Conservation (phyloP, 176 grass and related monocot species). For the Lolium perenne region DNA sequence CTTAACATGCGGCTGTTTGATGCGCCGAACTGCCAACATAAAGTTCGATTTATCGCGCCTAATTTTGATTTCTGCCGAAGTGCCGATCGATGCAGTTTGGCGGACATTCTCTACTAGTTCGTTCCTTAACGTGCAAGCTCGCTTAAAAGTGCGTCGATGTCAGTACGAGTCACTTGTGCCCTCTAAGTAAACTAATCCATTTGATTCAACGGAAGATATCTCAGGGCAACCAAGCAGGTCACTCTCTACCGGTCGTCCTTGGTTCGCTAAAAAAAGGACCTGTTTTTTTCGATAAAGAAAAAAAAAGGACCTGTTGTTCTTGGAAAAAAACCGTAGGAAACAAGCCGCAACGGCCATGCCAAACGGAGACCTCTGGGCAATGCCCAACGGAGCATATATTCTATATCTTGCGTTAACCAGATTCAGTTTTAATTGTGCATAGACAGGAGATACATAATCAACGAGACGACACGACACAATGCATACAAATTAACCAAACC, state of each 20-base stretch:
- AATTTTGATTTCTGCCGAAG: background rate
- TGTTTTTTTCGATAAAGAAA: background rate
- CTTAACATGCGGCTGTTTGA: background rate
- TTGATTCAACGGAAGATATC: background rate
- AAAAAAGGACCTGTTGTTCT: background rate
- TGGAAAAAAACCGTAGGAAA: background rate
- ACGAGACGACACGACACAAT: no score
- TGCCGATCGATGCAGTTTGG: background rate
- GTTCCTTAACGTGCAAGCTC: background rate
- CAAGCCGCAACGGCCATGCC: background rate
- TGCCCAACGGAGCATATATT: background rate
- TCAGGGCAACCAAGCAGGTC: background rate
- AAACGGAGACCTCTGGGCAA: background rate
- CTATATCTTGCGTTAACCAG: no score
- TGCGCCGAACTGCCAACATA: background rate
- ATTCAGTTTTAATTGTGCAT: background rate
- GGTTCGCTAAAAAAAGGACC: background rate
- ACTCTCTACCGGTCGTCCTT: background rate
- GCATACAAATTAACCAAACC: background rate
- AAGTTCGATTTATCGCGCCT: background rate
- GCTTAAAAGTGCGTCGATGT: background rate
- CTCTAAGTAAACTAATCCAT: background rate
- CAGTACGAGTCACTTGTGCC: background rate
- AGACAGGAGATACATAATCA: background rate
- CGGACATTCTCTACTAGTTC: background rate